Conservation (phyloP, 78 protist species). For the Andalucia godoyi region DNA sequence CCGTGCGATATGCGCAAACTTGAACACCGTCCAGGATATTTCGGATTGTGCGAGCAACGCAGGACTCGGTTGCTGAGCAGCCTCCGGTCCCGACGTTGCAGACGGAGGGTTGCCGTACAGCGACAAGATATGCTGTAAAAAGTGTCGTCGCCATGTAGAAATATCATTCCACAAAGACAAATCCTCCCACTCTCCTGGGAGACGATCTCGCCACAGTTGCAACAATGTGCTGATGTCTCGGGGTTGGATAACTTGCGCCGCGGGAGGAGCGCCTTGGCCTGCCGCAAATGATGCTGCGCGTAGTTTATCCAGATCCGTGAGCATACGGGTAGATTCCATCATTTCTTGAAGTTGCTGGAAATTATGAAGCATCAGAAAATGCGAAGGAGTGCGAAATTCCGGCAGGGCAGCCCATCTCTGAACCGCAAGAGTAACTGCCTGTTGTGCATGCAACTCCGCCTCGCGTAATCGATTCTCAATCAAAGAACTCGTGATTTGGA, state of each 20-base stretch:
- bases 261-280: too few relatives aligned
- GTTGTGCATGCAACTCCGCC: not conserved
- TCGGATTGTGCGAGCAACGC: too few relatives aligned
- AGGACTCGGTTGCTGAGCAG: too few relatives aligned
- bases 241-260: too few relatives aligned
- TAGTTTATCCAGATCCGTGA: not conserved
- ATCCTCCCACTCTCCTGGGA: not conserved
- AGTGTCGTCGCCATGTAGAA: not conserved
- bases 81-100: too few relatives aligned
- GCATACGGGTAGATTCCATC: not conserved
- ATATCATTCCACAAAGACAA: slow-evolving; percentile 1
- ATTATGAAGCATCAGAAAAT: not conserved
- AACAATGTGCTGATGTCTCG: too few relatives aligned
- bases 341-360: not conserved
- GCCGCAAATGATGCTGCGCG: not conserved
- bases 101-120: too few relatives aligned
- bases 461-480: not conserved
- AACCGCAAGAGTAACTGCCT: not conserved
- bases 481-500: not conserved
- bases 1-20: too few relatives aligned
- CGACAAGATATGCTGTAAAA: not conserved
- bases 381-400: not conserved
- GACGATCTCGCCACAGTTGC: not conserved
- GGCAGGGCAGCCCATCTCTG: slow-evolving; percentile 1
- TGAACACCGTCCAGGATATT: too few relatives aligned